Percentiles rank a stretch among this genome's conserved stretches.
Conservation (phyloP, 208 protist genomes). For the Leishmania braziliensis region DNA sequence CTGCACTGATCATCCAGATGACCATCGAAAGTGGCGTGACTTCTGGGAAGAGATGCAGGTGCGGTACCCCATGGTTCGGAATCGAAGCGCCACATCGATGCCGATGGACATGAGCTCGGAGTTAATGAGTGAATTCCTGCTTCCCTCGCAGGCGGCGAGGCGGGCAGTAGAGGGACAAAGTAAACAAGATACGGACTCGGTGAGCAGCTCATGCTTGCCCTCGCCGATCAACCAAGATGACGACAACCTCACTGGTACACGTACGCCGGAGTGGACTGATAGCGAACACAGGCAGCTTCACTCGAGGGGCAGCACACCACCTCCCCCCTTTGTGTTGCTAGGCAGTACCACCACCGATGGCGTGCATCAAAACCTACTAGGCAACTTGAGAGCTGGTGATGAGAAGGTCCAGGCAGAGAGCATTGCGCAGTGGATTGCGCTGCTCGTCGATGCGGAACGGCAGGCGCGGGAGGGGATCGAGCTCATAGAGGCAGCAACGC, state of each 20-base stretch:
- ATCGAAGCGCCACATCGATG: slow-evolving; percentile 6
- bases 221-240: slow-evolving; percentile 16
- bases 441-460: slow-evolving; percentile 5
- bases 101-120: slow-evolving; percentile 11
- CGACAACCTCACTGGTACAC: slow-evolving; percentile 12
- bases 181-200: neutral
- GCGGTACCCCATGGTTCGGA: slow-evolving; percentile 31
- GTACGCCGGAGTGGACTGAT: slow-evolving; percentile 1
- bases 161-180: neutral
- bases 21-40: slow-evolving; percentile 44
- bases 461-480: slow-evolving; percentile 16
- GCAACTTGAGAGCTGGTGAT: neutral
- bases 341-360: neutral
- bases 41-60: slow-evolving; percentile 49
- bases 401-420: neutral
- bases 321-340: neutral
- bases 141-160: neutral
- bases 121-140: slow-evolving; percentile 12
- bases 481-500: slow-evolving; percentile 17
- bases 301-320: neutral
- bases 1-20: slow-evolving; percentile 38
- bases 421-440: neutral
- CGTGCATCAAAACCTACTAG: neutral
- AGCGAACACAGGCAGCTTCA: neutral
- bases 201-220: neutral